phyloP scores from a whole-genome alignment of 1,284 basidiomycete genomes.

The Erythrobasidium hasegawianum region DNA sequence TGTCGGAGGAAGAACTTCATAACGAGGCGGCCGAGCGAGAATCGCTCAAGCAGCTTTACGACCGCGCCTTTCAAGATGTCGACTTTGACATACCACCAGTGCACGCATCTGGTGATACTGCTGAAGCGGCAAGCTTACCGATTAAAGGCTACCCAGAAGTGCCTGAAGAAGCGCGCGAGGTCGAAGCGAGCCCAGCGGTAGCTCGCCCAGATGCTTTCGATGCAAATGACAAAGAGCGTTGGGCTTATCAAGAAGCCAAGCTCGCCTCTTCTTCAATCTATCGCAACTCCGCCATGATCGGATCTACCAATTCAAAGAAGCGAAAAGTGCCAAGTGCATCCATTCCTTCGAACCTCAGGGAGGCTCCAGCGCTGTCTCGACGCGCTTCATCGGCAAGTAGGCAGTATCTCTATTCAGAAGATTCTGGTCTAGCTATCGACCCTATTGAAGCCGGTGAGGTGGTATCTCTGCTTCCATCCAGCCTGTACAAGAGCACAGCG shows the following conservation, averaged over 20 bases:
- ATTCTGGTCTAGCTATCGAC: too few species aligned
- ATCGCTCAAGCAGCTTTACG: background rate
- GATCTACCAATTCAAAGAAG: conserved; percentile 20
- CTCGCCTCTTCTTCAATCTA: background rate
- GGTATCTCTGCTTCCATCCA: too few species aligned
- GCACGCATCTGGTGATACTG: background rate
- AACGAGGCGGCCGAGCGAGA: background rate
- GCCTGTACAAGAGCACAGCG: too few species aligned
- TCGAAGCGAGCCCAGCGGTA: background rate
- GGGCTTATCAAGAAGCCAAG: conserved; percentile 2
- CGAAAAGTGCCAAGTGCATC: conserved; percentile 16
- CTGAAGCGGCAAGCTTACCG: too few species aligned
- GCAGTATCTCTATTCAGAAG: background rate
- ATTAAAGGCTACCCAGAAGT: too few species aligned
- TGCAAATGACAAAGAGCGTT: conserved; percentile 7
- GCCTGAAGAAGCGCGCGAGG: too few species aligned
- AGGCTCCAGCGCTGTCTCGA: background rate
- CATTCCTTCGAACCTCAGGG: background rate
- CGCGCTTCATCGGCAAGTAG: background rate
- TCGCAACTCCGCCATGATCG: background rate
- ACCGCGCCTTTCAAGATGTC: background rate
- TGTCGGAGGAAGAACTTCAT: background rate
- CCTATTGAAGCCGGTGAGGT: too few species aligned
- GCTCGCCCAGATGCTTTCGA: conserved; percentile 6
- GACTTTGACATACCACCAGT: background rate